Percentiles rank a stretch among this genome's conserved stretches.
These are phyloP conservation scores for Paraglomus brasilianum DNA, from an alignment of 192 early-diverging fungal species.

Conservation along the genomic window DNA sequence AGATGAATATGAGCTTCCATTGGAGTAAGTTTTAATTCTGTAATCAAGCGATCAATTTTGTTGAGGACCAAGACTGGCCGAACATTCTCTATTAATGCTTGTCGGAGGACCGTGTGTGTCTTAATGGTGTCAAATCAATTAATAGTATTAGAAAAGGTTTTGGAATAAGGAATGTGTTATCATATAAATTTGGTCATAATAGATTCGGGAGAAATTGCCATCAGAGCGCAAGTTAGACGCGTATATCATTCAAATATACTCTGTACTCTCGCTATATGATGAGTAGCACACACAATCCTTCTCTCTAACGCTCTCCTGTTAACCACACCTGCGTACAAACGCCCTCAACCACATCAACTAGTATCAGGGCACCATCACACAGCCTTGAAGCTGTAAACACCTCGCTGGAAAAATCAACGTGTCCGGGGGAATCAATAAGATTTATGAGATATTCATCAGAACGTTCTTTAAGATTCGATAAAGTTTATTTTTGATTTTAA, in stretches of 20 bases:
- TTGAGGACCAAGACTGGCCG: slow-evolving; percentile 94
- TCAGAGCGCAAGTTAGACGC: neutral
- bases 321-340: slow-evolving; percentile 88
- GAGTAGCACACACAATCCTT: neutral
- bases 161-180: neutral
- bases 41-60: slow-evolving; percentile 96
- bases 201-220: no score
- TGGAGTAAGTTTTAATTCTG: slow-evolving; percentile 90
- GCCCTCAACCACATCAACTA: slow-evolving; percentile 98
- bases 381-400: slow-evolving; percentile 98
- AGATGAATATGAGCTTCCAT: slow-evolving; percentile 90
- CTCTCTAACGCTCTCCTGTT: neutral
- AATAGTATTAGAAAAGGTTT: neutral
- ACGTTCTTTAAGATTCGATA: neutral
- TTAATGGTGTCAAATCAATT: slow-evolving; percentile 34
- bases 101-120: slow-evolving; percentile 93
- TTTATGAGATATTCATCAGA: slow-evolving; percentile 87
- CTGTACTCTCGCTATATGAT: slow-evolving; percentile 4
- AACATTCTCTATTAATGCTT: slow-evolving; percentile 92
- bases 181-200: neutral
- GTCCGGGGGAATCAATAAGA: slow-evolving; percentile 97
- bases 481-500: slow-evolving; percentile 11
- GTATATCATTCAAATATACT: no score
- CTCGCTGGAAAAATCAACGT: slow-evolving; percentile 97
- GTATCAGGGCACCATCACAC: slow-evolving; percentile 91